Conservation (phyloP, 331 rosid species). For the Saraca asoca region DNA sequence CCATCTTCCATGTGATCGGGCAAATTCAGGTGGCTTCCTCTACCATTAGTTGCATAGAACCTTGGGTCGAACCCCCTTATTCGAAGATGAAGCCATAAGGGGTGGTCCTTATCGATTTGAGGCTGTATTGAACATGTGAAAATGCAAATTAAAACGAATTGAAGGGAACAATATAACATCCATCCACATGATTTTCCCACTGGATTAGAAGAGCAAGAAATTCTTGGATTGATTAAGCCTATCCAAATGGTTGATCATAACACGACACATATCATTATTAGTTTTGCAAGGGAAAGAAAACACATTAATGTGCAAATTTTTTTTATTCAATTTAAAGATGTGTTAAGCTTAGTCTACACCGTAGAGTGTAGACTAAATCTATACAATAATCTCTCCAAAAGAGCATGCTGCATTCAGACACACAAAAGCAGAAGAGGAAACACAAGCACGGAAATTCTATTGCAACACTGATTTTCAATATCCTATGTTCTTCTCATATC, state of each 20-base stretch:
- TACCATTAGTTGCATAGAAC: no score
- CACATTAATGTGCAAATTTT: neutral
- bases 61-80: no score
- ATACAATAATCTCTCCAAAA: neutral
- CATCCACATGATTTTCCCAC: neutral
- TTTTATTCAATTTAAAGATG: neutral
- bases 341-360: neutral
- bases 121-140: slow-evolving; percentile 58
- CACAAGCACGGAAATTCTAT: neutral
- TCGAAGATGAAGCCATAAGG: no score
- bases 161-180: slow-evolving; percentile 2
- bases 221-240: neutral
- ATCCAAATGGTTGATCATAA: no score
- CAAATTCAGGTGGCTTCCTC: no score
- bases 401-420: neutral
- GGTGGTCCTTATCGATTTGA: slow-evolving; percentile 56
- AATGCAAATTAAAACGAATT: neutral
- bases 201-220: slow-evolving; percentile 6
- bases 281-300: slow-evolving; percentile 19
- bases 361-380: slow-evolving; percentile 17
- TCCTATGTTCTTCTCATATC: neutral
- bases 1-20: no score
- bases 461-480: neutral
- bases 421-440: slow-evolving; percentile 5
- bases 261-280: no score